A percentile compares a stretch with the other conserved stretches of the same genome.
Evolutionary conservation across 108 stramenopile genomes (phyloP).

Genomic region (Pinguiococcus pyrenoidosus): DNA sequence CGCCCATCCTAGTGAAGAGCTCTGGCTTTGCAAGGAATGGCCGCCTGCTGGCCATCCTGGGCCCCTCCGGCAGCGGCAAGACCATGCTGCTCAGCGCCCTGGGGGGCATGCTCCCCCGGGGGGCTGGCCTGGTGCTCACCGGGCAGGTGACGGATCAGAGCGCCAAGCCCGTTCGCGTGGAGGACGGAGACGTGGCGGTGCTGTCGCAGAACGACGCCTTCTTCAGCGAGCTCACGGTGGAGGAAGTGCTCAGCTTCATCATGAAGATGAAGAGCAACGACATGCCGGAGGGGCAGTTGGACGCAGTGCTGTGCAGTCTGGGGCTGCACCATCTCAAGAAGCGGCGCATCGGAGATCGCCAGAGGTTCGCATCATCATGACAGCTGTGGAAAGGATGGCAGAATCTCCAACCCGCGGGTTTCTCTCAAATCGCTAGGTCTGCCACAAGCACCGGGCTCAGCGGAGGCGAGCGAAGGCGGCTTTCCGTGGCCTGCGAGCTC

Average conservation of each 20-base stretch:
- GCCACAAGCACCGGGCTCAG: too few relatives aligned
- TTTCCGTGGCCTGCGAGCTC: slow-evolving; percentile 61
- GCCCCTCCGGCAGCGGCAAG: neutral
- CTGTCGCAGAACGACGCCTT: slow-evolving; percentile 62
- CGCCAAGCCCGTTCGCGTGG: neutral
- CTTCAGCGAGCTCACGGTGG: slow-evolving; percentile 58
- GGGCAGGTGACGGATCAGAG: neutral
- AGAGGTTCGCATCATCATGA: too few relatives aligned
- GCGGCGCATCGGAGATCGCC: too few relatives aligned
- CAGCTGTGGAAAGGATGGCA: too few relatives aligned
- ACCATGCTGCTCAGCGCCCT: neutral
- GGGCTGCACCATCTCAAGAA: too few relatives aligned
- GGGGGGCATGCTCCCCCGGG: neutral
- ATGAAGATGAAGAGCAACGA: neutral
- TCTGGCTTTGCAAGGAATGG: too few relatives aligned
- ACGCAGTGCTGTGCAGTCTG: too few relatives aligned
- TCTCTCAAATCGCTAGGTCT: too few relatives aligned
- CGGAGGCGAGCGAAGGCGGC: slow-evolving; percentile 64
- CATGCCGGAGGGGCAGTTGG: too few relatives aligned
- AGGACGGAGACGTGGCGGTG: slow-evolving; percentile 51
- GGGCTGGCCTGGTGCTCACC: neutral
- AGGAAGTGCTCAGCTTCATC: slow-evolving; percentile 54
- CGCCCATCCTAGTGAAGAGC: too few relatives aligned
- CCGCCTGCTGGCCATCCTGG: neutral
- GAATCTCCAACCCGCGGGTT: too few relatives aligned